Conservation (phyloP, 169 alveolate species). For the Ichthyophthirius multifiliis region DNA sequence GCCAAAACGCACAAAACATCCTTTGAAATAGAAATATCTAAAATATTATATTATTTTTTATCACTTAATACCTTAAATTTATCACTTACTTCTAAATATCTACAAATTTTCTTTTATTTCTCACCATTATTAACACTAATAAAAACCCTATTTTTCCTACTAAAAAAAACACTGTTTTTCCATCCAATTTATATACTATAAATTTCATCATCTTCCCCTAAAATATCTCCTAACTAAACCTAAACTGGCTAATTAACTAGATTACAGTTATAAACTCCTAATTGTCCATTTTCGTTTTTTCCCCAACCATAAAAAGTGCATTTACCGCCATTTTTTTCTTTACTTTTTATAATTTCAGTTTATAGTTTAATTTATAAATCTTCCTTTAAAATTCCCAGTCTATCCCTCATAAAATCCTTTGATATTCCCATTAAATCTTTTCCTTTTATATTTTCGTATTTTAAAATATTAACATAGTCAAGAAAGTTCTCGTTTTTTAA, state of each 20-base stretch:
- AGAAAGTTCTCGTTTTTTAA: background rate
- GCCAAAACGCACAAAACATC: background rate
- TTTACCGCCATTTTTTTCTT: background rate
- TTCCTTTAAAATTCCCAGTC: background rate
- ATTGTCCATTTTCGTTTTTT: background rate
- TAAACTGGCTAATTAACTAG: background rate
- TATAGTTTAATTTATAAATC: background rate
- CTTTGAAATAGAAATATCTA: background rate
- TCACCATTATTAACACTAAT: background rate
- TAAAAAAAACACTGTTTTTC: background rate
- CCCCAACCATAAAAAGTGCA: conserved; percentile 1
- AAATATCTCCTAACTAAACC: background rate
- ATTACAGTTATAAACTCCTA: background rate
- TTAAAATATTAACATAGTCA: background rate
- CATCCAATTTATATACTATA: background rate
- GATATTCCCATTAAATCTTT: background rate
- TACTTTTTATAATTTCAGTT: background rate
- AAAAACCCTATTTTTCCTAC: background rate
- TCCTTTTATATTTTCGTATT: background rate
- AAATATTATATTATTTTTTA: background rate
- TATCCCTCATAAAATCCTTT: background rate
- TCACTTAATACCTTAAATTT: background rate
- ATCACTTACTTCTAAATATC: background rate
- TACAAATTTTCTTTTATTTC: background rate
- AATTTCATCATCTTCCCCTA: background rate